These are phyloP conservation scores for Pythium aquatile DNA, from an alignment of 352 stramenopile genomes.

Conservation along the genomic window DNA sequence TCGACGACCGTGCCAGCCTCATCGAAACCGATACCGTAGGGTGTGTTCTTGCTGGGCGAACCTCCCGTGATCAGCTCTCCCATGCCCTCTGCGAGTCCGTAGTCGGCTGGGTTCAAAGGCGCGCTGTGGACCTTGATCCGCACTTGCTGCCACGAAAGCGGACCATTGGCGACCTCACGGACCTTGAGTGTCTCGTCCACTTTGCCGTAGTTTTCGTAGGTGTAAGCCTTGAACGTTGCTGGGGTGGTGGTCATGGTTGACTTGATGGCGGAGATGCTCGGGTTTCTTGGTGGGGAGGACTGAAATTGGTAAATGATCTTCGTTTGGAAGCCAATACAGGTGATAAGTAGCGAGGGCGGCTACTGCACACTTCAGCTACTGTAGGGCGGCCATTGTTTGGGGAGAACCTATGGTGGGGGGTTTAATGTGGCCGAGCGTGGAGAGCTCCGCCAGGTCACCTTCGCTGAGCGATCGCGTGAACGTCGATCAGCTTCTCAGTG, in stretches of 20 bases:
- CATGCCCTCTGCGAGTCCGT: neutral
- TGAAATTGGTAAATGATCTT: too few species aligned
- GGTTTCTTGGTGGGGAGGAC: neutral
- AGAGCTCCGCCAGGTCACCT: too few species aligned
- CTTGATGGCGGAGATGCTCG: neutral
- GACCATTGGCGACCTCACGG: neutral
- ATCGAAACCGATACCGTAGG: constrained; percentile 4
- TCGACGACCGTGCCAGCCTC: neutral
- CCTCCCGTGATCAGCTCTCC: neutral
- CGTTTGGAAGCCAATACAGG: too few species aligned
- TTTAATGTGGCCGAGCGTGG: too few species aligned
- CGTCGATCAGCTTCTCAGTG: too few species aligned
- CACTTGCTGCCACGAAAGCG: neutral
- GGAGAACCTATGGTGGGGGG: too few species aligned
- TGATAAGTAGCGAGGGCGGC: too few species aligned
- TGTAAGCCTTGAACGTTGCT: constrained; percentile 1
- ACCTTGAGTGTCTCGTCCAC: neutral
- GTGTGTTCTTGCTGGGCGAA: neutral
- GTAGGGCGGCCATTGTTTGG: too few species aligned
- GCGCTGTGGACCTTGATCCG: constrained; percentile 8
- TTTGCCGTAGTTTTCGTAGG: constrained; percentile 4
- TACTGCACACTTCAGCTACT: too few species aligned
- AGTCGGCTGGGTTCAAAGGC: constrained; percentile 4
- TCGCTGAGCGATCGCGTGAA: too few species aligned
- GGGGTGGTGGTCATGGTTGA: neutral